Evolutionary conservation across 352 stramenopile genomes (phyloP).

Genomic region (Pelagophyceae sp.): DNA sequence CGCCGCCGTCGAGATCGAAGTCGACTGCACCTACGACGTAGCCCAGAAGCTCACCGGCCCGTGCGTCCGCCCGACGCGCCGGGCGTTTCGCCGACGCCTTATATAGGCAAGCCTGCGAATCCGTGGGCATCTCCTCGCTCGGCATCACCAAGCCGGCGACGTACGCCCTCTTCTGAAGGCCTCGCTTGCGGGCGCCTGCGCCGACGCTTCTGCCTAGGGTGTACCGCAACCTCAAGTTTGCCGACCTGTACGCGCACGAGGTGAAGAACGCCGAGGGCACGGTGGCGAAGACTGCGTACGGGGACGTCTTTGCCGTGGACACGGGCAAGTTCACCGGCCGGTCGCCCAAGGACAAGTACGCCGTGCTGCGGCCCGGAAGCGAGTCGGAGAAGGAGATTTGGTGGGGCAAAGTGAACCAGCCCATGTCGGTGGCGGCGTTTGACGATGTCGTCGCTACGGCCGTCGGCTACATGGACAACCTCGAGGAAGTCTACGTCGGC

Average conservation of each 20-base stretch:
- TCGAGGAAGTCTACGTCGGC: constrained; percentile 86
- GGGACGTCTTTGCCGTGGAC: constrained; percentile 88
- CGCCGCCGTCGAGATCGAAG: no score
- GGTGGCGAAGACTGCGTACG: constrained; percentile 62
- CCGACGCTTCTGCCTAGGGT: constrained; percentile 72
- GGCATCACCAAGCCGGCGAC: not conserved
- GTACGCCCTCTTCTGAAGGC: not conserved
- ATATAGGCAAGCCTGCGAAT: not conserved
- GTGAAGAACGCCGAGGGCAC: constrained; percentile 81
- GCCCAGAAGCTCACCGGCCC: constrained; percentile 38
- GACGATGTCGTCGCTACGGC: constrained; percentile 88
- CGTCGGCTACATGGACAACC: constrained; percentile 76
- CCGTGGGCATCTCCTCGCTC: not conserved
- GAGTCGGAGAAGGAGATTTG: constrained; percentile 81
- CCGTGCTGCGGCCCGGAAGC: constrained; percentile 75
- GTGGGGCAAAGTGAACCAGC: constrained; percentile 92
- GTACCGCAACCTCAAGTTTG: constrained; percentile 89
- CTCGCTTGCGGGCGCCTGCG: no score
- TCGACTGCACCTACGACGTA: no score
- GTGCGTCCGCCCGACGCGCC: no score
- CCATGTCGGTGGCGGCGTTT: constrained; percentile 81
- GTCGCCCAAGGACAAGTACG: constrained; percentile 96
- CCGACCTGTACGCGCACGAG: constrained; percentile 87
- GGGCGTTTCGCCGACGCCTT: no score
- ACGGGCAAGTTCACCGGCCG: constrained; percentile 96